Base-by-base conservation (phyloP, 2,329 filamentous ascomycete species). In the Fusarium austroafricanum region DNA sequence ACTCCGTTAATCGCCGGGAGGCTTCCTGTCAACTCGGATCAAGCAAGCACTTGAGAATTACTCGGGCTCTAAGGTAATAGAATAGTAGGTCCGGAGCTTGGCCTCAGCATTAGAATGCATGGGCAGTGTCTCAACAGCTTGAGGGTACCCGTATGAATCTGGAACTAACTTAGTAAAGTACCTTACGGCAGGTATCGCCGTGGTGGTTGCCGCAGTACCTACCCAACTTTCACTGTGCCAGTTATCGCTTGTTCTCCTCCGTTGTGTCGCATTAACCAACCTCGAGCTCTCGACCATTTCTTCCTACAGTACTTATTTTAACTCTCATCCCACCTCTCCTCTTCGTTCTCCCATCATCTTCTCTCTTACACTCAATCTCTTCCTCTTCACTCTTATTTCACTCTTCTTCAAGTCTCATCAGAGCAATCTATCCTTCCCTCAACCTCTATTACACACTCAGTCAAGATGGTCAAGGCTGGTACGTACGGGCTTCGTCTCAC, bases 381-480 rank as follows among this genome's bases (percentile, higher is more conserved):
- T 29, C 47, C 18, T 29, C 50, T 49, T 61, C 50, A 37, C 33
- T 68, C 42, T 47, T 56, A 46, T 46, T 31, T 64, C 35, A 59
- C 60, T 43, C 46, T 43, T 51, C 23, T 35, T 52, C 44, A 49
- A 61, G 44, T 23, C 33, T 43, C 28, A 45, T 38, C 45, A 46
- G 45, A 40, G 43, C 46, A 33, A 53, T 37, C 29, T 28, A 39
- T 52, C 52, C 43, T 45, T 49, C 45, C 49, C 26, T 49, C 43
- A 55, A 43, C 50, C 50, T 49, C 52, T 51, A 58, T 56, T 60
- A 61, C 54, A 55, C 44, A 57, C 64, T 73, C 65, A 70, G 63
- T 74, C 75, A 80, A 75, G 71, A 88, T 88, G 86, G 86, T 88
- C 73, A 89, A 89, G 81, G 86, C 86, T 80, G 86, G 86, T 88